Base-by-base conservation (phyloP, 176 grass and related monocot genomes). In the Secale cereale region DNA sequence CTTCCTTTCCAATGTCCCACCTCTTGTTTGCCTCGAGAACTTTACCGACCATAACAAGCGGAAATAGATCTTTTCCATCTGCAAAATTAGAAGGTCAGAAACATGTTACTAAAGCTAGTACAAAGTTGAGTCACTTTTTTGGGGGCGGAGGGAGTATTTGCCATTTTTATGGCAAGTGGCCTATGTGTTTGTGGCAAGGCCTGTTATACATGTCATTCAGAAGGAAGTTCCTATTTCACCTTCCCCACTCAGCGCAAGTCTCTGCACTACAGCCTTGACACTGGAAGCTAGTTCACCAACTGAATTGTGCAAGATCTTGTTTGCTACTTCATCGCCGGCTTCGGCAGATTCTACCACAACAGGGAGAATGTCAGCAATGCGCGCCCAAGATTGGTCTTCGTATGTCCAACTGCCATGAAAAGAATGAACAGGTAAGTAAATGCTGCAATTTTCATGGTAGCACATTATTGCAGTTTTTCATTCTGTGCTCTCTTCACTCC, bases 1-100 rank as follows among this genome's bases (percentile, higher is more conserved):
- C 93, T 85, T 95, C 90, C 62, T 92, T 92, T 1, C 93, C 93
- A 48, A 95, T 95, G 87, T 95, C 90, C 93, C 93, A 95, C 72
- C 27, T 87, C 61, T 92, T 39, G 65, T 95, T 95, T 84, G 88
- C 90, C 81, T 90, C 90, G n/a, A 95, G 90, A 62, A 95, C 93
- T 76, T 87, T 90, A 40, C 90, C 90, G 66, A 95, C 93, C 90
- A 95, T 92, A 25, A 95, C 93, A 68, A 95, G 93, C 1, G 90
- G 93, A 76, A 95, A 95, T 59, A 52, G 57, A 43, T 88, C 76
- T 26, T 84, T 82, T 70, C 86, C 90, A 86, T 95, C 93, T 92
- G 83, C n/a, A 78, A 82, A 76, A 25, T 16, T 8, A 86, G 61
- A 80, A 74, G 68, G 27, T 16, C 12, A 88, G 52, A 85, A 83